phyloP scores from a whole-genome alignment of 2,329 filamentous ascomycete species.

The Microdochium nivale region DNA sequence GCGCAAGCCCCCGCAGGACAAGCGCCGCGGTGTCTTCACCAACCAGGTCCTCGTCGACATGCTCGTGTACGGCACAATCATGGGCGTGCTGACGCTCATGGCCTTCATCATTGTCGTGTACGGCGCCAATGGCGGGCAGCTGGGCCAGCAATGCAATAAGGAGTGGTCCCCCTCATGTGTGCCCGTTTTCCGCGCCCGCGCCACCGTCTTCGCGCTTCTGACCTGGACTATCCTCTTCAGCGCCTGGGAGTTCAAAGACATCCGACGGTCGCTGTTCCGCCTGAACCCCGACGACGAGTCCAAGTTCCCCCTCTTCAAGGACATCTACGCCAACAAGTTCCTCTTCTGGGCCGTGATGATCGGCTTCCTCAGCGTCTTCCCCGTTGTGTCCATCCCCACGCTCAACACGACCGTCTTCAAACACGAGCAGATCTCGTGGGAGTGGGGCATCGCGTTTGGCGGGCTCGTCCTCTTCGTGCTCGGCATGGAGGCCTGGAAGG shows the following conservation, averaged over 20 bases:
- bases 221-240: slow-evolving; percentile 68
- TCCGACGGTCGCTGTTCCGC: slow-evolving; percentile 63
- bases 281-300: slow-evolving; percentile 46
- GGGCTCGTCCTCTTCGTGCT: slow-evolving; percentile 56
- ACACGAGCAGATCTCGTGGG: slow-evolving; percentile 64
- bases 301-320: slow-evolving; percentile 46
- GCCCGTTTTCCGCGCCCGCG: slow-evolving; percentile 60
- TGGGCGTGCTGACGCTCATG: slow-evolving; percentile 59
- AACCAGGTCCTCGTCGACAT: slow-evolving; percentile 71
- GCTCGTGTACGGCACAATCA: slow-evolving; percentile 69
- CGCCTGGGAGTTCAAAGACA: slow-evolving; percentile 71
- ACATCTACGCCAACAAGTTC: slow-evolving; percentile 63
- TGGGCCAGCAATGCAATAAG: slow-evolving; percentile 57
- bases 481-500: slow-evolving; percentile 66
- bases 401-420: slow-evolving; percentile 66
- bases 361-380: slow-evolving; percentile 54
- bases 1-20: slow-evolving; percentile 67
- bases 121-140: slow-evolving; percentile 42
- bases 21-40: slow-evolving; percentile 63
- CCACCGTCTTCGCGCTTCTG: slow-evolving; percentile 64
- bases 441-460: slow-evolving; percentile 62
- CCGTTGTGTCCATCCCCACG: slow-evolving; percentile 63
- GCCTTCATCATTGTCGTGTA: slow-evolving; percentile 60
- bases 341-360: slow-evolving; percentile 58
- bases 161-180: slow-evolving; percentile 40